Evolutionary conservation across 192 early-diverging fungal genomes (phyloP), one percentile per base, ranked within the genome.

Genomic region (Thoreauomyces humboldtii): DNA sequence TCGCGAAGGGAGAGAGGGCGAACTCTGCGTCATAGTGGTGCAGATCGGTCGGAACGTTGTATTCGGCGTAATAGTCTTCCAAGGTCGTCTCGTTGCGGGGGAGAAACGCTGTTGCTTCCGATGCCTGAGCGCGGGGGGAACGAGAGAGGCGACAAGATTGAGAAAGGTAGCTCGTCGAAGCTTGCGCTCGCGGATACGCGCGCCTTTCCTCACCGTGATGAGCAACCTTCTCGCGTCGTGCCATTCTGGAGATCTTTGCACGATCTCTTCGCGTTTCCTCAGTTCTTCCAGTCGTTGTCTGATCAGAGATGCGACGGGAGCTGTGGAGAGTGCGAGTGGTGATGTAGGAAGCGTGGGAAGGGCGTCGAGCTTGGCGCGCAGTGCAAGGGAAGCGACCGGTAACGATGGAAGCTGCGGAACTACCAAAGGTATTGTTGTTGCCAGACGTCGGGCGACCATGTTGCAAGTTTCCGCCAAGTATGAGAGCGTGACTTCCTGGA

Each of bases 51-150:
- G 41, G 47, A 32, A 63, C 29, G 15, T 21, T 24, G 33, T 32
- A 63, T 14, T 63, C 61, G 5, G 24, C 47, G 34, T 63, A 52
- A 33, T 63, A 63, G 31, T 52, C 61, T 17, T 0, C 35, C 17
- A 63, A n/a, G 7, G 36, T 21, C 5, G 22, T 17, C n/a, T 14
- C 21, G 24, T 27, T 37, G 15, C 34, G 41, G 6, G 15, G 15
- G 32, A 63, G 47, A 25, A 63, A 63, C 15, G 61, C 24, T 12
- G 61, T 29, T 3, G 25, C 61, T 21, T 63, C 61, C 3, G 61
- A 63, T n/a, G 61, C 61, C 61, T 63, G 17, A 6, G 2, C n/a
- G n/a, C n/a, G n/a, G n/a, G 33, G 5, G 35, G 27, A 2, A 57
- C 22, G 11, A 50, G 12, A 50, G 47, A 9, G 12, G 22, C 22